phyloP scores from a whole-genome alignment of 2,329 filamentous ascomycete species.

The Neofusicoccum kwambonambiense region DNA sequence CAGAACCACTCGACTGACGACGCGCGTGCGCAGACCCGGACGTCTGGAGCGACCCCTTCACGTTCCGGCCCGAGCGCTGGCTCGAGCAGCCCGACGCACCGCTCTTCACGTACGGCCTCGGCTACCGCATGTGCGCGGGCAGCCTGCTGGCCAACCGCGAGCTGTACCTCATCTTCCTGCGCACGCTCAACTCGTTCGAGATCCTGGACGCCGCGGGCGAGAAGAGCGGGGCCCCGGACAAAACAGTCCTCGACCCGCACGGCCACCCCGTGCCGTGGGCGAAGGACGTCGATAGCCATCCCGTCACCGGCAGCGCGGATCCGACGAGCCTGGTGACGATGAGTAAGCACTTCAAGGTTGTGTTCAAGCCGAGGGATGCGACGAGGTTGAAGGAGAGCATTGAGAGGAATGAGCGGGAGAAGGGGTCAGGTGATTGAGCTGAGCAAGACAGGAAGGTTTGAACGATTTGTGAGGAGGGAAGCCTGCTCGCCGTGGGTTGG shows the following conservation, averaged over 20 bases:
- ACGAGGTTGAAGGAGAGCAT: slow-evolving; percentile 42
- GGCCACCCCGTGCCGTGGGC: slow-evolving; percentile 1
- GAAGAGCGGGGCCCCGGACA: background rate
- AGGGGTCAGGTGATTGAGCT: slow-evolving; percentile 12
- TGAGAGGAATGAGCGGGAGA: slow-evolving; percentile 24
- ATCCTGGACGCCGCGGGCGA: slow-evolving; percentile 52
- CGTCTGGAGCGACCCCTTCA: slow-evolving; percentile 59
- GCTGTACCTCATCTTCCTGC: slow-evolving; percentile 63
- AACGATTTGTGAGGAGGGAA: too few species aligned
- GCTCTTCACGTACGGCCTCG: slow-evolving; percentile 64
- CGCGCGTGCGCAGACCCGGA: slow-evolving; percentile 42
- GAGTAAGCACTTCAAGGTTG: slow-evolving; percentile 57
- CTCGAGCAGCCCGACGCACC: slow-evolving; percentile 62
- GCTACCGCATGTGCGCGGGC: slow-evolving; percentile 67
- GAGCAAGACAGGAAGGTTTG: too few species aligned
- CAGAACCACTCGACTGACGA: background rate
- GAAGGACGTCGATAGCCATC: slow-evolving; percentile 54
- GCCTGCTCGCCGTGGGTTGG: too few species aligned
- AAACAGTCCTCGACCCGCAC: background rate
- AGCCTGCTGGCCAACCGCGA: slow-evolving; percentile 63
- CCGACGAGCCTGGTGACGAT: slow-evolving; percentile 63
- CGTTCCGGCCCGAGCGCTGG: slow-evolving; percentile 63
- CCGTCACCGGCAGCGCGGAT: slow-evolving; percentile 59
- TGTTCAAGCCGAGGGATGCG: slow-evolving; percentile 57
- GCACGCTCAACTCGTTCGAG: slow-evolving; percentile 61